Conservation (phyloP, 2,329 filamentous ascomycete species). For the Pseudopyrenochaeta lycopersici region DNA sequence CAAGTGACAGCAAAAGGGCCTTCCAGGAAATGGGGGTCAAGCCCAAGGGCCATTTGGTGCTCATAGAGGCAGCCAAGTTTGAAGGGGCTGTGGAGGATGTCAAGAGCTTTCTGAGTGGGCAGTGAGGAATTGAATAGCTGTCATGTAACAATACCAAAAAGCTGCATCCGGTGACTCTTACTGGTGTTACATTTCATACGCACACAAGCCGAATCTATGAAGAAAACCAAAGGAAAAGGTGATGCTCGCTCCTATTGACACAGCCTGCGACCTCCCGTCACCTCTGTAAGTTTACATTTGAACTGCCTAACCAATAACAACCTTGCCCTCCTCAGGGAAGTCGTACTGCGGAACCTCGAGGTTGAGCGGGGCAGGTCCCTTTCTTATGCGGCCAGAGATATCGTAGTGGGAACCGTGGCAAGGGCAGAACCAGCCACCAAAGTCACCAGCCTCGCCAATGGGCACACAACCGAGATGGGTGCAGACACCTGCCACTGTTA, state of each 20-base stretch:
- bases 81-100: slow-evolving; percentile 78
- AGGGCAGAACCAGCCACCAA: slow-evolving; percentile 99
- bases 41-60: slow-evolving; percentile 82
- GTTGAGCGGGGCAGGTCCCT: slow-evolving; percentile 96
- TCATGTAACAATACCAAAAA: not conserved
- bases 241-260: slow-evolving; percentile 49
- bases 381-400: slow-evolving; percentile 97
- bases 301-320: slow-evolving; percentile 84
- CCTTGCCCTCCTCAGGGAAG: slow-evolving; percentile 87
- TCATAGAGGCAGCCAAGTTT: slow-evolving; percentile 84
- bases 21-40: slow-evolving; percentile 94
- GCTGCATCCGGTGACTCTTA: slow-evolving; percentile 31
- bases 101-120: slow-evolving; percentile 71
- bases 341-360: slow-evolving; percentile 93
- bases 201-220: slow-evolving; percentile 45
- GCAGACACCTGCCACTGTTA: slow-evolving; percentile 79
- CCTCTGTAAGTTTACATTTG: slow-evolving; percentile 33
- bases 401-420: slow-evolving; percentile 99
- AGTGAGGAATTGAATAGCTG: slow-evolving; percentile 11
- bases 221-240: slow-evolving; percentile 41
- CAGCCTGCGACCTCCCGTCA: slow-evolving; percentile 5
- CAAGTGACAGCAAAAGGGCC: slow-evolving; percentile 89
- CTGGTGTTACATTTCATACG: slow-evolving; percentile 49
- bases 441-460: slow-evolving; percentile 98
- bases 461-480: slow-evolving; percentile 99